These are phyloP conservation scores for Cryptococcus sp. DNA, from an alignment of 1,284 basidiomycete genomes.

Conservation along the genomic window DNA sequence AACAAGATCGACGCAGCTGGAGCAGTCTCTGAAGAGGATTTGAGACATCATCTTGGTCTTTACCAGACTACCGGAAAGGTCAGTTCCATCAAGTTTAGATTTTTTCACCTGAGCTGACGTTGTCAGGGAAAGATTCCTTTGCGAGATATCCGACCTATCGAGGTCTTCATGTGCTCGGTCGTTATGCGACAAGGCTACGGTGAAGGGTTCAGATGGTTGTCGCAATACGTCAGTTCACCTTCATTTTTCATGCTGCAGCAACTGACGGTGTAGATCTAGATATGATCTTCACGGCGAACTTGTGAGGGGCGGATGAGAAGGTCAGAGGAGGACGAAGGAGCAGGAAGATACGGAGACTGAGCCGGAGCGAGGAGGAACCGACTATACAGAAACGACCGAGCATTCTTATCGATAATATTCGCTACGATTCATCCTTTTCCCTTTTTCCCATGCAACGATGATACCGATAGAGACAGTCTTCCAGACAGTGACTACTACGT, in stretches of 20 bases:
- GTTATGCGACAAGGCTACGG: conserved; percentile 99
- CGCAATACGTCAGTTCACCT: conserved; percentile 72
- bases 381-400: too few species aligned
- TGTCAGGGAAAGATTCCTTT: conserved; percentile 89
- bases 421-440: neutral
- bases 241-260: neutral
- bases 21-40: conserved; percentile 95
- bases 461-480: too few species aligned
- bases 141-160: conserved; percentile 94
- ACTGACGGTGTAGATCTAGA: conserved; percentile 9
- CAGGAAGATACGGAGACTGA: too few species aligned
- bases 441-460: neutral
- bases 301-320: too few species aligned
- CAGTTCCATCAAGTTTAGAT: conserved; percentile 13
- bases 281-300: too few species aligned
- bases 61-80: conserved; percentile 99
- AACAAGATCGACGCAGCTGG: conserved; percentile 99
- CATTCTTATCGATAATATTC: neutral
- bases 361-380: too few species aligned
- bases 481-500: too few species aligned
- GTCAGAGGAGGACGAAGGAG: too few species aligned
- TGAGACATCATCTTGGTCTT: conserved; percentile 89
- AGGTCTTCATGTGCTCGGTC: conserved; percentile 99
- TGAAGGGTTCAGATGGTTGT: conserved; percentile 98
- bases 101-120: neutral